Evolutionary conservation across 2,329 filamentous ascomycete genomes (phyloP).

Genomic region (Trichothecium roseum): DNA sequence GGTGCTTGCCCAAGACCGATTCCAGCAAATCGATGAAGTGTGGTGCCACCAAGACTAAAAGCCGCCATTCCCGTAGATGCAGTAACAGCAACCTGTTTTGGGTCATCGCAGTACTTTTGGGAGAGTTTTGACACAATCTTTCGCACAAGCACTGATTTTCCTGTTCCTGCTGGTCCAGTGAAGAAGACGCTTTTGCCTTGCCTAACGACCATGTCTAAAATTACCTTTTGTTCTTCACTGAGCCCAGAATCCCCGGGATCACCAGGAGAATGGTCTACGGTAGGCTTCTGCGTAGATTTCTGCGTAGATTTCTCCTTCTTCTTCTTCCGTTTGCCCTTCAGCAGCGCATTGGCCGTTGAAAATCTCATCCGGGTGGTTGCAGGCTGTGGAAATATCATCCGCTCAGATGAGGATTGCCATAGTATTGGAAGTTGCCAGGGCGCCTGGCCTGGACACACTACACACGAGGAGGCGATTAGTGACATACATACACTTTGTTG

Average conservation of each 20-base stretch:
- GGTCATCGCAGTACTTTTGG: accelerated
- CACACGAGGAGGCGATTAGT: too few relatives aligned
- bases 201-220: constrained; percentile 33
- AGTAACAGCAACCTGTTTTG: constrained; percentile 35
- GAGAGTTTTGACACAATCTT: constrained; percentile 9
- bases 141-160: constrained; percentile 16
- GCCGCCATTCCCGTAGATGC: constrained; percentile 52
- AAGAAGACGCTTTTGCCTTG: constrained; percentile 52
- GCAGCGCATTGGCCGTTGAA: too few relatives aligned
- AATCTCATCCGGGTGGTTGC: too few relatives aligned
- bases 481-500: too few relatives aligned
- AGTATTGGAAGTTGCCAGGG: too few relatives aligned
- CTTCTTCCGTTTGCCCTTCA: too few relatives aligned
- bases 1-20: constrained; percentile 19
- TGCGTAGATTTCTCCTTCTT: too few relatives aligned
- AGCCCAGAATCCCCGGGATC: background rate
- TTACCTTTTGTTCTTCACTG: constrained; percentile 11
- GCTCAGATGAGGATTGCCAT: too few relatives aligned
- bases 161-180: constrained; percentile 47
- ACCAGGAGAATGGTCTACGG: too few relatives aligned
- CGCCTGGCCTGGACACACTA: too few relatives aligned
- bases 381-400: too few relatives aligned
- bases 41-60: constrained; percentile 43
- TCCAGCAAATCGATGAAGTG: constrained; percentile 49
- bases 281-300: too few relatives aligned